These are phyloP conservation scores for Xylaria sp. DNA, from an alignment of 2,329 filamentous ascomycete species.

Conservation along the genomic window DNA sequence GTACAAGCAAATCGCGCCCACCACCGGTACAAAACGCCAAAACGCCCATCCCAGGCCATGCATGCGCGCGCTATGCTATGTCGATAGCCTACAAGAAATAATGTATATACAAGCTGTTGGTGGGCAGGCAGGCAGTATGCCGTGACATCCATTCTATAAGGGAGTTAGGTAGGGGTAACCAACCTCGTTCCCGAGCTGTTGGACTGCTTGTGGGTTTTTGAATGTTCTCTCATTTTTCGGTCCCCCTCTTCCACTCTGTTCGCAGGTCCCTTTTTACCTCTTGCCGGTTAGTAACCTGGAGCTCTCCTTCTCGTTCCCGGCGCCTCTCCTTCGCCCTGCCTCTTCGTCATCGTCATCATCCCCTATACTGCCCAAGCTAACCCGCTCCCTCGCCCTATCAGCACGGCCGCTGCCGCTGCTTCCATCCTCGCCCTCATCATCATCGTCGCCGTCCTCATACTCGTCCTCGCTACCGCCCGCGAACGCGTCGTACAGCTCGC, in stretches of 20 bases:
- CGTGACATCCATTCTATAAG: background rate
- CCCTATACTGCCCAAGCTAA: conserved; percentile 42
- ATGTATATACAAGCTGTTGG: background rate
- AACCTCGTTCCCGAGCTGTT: too few relatives aligned
- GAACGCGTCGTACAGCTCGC: conserved; percentile 97
- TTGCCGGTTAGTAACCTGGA: conserved; percentile 21
- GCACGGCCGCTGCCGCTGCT: background rate
- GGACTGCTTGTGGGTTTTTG: too few relatives aligned
- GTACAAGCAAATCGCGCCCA: too few relatives aligned
- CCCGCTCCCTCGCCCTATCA: background rate
- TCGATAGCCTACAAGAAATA: background rate
- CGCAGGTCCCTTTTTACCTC: conserved; percentile 9
- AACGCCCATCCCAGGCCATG: background rate
- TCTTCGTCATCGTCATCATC: conserved; percentile 48
- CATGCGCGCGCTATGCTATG: too few relatives aligned
- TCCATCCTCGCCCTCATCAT: conserved; percentile 15
- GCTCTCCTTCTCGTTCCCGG: conserved; percentile 17
- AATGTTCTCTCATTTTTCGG: too few relatives aligned
- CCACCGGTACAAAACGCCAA: too few relatives aligned
- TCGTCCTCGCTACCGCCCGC: conserved; percentile 83
- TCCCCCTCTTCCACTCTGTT: background rate
- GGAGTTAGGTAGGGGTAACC: too few relatives aligned
- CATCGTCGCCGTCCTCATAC: conserved; percentile 54
- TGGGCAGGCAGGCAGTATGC: background rate
- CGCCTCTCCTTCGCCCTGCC: conserved; percentile 10